phyloP scores from a whole-genome alignment of 164 flowering plant genomes.

The Magnolia officinalis region DNA sequence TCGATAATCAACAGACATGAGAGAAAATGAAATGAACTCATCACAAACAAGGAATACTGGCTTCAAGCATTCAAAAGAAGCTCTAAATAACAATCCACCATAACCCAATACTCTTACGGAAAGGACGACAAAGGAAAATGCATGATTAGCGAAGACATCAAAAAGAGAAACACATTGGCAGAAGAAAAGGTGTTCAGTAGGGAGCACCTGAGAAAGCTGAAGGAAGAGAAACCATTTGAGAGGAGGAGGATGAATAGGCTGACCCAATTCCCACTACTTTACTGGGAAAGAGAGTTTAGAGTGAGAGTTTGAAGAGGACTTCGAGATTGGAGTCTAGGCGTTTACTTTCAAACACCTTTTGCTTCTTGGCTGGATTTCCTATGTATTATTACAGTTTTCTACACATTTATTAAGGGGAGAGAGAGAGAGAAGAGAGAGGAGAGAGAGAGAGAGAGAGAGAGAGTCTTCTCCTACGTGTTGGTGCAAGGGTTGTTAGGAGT shows the following conservation, averaged over 20 bases:
- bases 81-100: neutral
- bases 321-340: slow-evolving; percentile 18
- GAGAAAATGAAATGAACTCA: neutral
- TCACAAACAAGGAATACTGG: neutral
- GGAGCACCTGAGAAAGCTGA: neutral
- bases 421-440: too few species aligned
- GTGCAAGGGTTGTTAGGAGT: too few species aligned
- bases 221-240: neutral
- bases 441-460: too few species aligned
- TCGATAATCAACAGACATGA: neutral
- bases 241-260: neutral
- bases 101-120: neutral
- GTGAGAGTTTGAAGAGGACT: neutral
- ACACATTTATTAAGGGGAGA: too few species aligned
- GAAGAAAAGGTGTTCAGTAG: neutral
- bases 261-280: neutral
- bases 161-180: neutral
- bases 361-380: slow-evolving; percentile 7
- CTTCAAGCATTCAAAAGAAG: neutral
- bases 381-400: neutral
- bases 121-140: too few species aligned
- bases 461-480: too few species aligned
- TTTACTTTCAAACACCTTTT: neutral
- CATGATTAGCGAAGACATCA: neutral
- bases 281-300: neutral